Evolutionary conservation across 179 eudicot genomes (phyloP), one percentile per base, ranked within the genome.

Genomic region (Spinacia oleracea): DNA sequence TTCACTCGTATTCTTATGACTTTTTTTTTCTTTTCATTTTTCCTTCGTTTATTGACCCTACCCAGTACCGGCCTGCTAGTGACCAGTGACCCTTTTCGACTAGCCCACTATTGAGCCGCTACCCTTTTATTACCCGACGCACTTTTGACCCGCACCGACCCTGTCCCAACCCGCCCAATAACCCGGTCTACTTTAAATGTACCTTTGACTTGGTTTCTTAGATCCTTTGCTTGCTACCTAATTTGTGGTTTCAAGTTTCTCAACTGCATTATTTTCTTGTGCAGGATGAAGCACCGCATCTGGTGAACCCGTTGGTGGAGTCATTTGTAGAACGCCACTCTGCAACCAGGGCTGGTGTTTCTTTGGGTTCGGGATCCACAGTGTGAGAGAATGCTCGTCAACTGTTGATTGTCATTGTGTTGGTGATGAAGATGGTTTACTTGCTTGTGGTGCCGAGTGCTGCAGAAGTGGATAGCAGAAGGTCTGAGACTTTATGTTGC

Each of bases 251-350:
- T 62, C 34, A 6, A 62, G 14, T 66, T 3, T 21, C 11, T 64
- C 68, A 27, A 43, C 40, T 31, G 25, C 45, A 31, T 0, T 70
- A 40, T 16, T 53, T 71, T 79, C 58, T 75, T 23, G 59, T 83
- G 91, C 85, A 94, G 97, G 98, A 95, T 75, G 98, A 95, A 81
- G 98, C 98, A 64, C 97, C 98, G 72, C 89, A 95, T 83, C 86
- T 93, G 70, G 97, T 95, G 77, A 93, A 95, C 82, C 98, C 95
- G 32, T 77, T 95, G 70, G 86, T 95, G 25, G 88, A 87, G 82
- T 87, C 96, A 69, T 95, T 95, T 82, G 98, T 89, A 87, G 91
- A 90, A 46, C 90, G 91, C n/a, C 97, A 93, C 83, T 85, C 88
- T 27, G 74, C 82, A 72, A 35, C 79, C 20, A 40, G 65, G 80